Evolutionary conservation across 2,329 filamentous ascomycete species (phyloP), one percentile per base, ranked within the genome.

Genomic region (Acephala macrosclerotiorum): DNA sequence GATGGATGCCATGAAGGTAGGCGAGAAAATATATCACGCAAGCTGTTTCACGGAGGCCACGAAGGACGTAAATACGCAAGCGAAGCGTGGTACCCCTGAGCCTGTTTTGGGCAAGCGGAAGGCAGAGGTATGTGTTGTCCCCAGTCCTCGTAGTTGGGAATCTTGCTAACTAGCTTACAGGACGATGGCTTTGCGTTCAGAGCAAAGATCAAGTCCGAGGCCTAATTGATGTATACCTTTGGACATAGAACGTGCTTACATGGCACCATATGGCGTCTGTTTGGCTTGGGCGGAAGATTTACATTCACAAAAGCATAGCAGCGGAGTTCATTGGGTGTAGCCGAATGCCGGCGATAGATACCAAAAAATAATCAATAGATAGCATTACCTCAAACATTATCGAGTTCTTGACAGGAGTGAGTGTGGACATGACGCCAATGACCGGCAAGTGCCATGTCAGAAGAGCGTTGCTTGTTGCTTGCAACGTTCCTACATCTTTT

Each of bases 41-140:
- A 96, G 89, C 62, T 99, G 96, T 77, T 93, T 95, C 77, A 87
- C 88, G 20, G 95, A 97, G 79, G 91, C 92, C 36, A 91, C 87
- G 40, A 90, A 88, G 75, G 89, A 91, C 70, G 84, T 85, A 8
- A 83, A 81, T 53, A 79, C 80, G 16, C 80, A 80, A 26, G 67
- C 75, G 61, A 75, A 81, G 64, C 73, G 84, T 75, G 75, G 82
- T 69, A 90, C 87, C 5, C 89, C 89, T 1, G 89, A 91, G 74
- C 87, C 86, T 16, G 82, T 91, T 33, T 76, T 92, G 70, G 90
- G 90, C 58, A 94, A 94, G 79, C 83, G 91, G 67, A 94, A 94
- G 78, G 90, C 90, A 58, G 91, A 92, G 80, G 87, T 73, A 26
- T 66, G 81, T 79, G 3, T 47, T 3, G 26, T 58, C 12, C 45